Evolutionary conservation across 2,329 filamentous ascomycete genomes (phyloP), one percentile per base, ranked within the genome.

Genomic region (Ophiostoma pallidulum): DNA sequence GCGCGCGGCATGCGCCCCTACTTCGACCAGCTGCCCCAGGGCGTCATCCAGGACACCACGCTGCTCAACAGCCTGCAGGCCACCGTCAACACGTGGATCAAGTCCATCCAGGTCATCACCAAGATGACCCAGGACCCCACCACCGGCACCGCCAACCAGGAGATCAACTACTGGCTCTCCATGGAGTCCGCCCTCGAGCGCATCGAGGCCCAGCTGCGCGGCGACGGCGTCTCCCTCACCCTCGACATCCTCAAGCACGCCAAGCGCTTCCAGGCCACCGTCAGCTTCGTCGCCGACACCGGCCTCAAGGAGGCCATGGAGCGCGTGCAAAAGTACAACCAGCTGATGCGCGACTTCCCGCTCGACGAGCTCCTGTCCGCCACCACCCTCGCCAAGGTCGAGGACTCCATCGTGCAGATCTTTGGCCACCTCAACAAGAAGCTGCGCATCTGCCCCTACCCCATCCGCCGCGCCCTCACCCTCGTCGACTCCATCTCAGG

Each of bases 121-220:
- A 94, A 94, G 67, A 85, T 95, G 72, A 87, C 88, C 35, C 82
- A 89, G 59, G 92, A 98, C 58, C 81, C 87, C 1, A 71, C 73
- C 4, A 77, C 71, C 62, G 82, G 63, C 28, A 94, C 89, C 19
- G 92, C 92, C 28, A 91, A 87, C 48, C 92, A 97, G 64, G 92
- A 99, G 65, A 95, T 98, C 65, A 96, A 96, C 65, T 98, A 98
- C 62, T 99, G 92, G 92, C 66, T 98, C 43, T 94, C 89, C 2
- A 95, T 98, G 86, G 94, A 98, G 65, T 85, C 84, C 14, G 87
- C 90, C 4, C 68, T 99, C 54, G 90, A 96, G 63, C 84, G 84
- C 24, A 95, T 99, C 51, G 91, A 96, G 63, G 78, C 75, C 35
- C 91, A 97, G 64, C 75, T 98, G 48, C 76, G 82, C 53, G 89